Percentiles rank a stretch among this genome's conserved stretches.
Conservation (phyloP, 2,329 filamentous ascomycete genomes). For the Dactylella cylindrospora region DNA sequence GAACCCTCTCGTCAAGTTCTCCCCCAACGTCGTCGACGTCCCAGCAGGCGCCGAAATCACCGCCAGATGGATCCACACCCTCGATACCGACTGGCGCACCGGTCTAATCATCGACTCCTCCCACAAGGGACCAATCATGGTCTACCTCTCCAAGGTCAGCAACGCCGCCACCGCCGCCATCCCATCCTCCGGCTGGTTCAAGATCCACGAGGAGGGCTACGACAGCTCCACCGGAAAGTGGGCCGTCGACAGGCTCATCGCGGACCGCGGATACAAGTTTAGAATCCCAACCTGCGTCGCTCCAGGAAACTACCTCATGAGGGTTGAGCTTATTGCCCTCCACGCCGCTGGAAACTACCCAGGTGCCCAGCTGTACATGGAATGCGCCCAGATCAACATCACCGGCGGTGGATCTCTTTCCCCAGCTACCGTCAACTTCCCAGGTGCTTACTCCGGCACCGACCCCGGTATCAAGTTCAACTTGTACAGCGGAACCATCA, state of each 20-base stretch:
- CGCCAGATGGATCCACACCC: conserved; percentile 59
- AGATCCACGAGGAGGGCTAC: conserved; percentile 54
- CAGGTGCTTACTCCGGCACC: conserved; percentile 47
- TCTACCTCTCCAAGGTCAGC: conserved; percentile 47
- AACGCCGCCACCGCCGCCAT: conserved; percentile 57
- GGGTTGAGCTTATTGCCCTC: conserved; percentile 47
- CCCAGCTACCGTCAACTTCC: conserved; percentile 47
- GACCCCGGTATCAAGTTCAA: conserved; percentile 45
- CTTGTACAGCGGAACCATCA: conserved; percentile 49
- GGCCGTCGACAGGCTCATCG: conserved; percentile 58
- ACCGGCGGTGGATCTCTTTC: conserved; percentile 46
- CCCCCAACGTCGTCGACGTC: conserved; percentile 53
- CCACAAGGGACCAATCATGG: conserved; percentile 57
- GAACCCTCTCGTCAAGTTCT: conserved; percentile 51
- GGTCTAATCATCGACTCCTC: conserved; percentile 57
- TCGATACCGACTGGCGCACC: conserved; percentile 54
- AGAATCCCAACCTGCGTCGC: conserved; percentile 50
- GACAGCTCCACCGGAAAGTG: conserved; percentile 53
- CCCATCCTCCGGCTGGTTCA: conserved; percentile 54
- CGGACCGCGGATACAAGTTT: conserved; percentile 55
- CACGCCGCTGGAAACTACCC: conserved; percentile 38
- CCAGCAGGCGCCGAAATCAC: conserved; percentile 57
- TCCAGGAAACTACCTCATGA: conserved; percentile 50
- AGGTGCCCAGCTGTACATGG: conserved; percentile 48
- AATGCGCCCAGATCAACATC: conserved; percentile 48